A percentile compares a stretch with the other conserved stretches of the same genome.
phyloP scores from a whole-genome alignment of 306 rosid species.

The Trifolium dubium region DNA sequence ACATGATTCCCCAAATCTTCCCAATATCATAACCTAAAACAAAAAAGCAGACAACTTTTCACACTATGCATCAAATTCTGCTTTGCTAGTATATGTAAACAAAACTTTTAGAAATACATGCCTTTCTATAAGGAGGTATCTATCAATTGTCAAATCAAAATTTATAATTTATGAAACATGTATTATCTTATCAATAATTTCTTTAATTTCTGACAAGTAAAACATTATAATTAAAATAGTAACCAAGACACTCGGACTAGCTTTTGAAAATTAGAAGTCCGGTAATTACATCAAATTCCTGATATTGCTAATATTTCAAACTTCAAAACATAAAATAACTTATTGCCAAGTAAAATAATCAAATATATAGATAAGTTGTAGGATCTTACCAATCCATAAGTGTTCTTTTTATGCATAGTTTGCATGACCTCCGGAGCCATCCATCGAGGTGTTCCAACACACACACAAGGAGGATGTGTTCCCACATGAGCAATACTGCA shows the following conservation, averaged over 20 bases:
- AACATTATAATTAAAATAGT: not conserved
- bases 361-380: slow-evolving; percentile 12
- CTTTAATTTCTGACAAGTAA: not conserved
- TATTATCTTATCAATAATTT: not conserved
- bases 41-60: too few relatives aligned
- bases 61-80: too few relatives aligned
- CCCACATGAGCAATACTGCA: slow-evolving; percentile 92
- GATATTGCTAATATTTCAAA: slow-evolving; percentile 1
- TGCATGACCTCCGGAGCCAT: slow-evolving; percentile 98
- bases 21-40: too few relatives aligned
- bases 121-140: too few relatives aligned
- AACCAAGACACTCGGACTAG: not conserved
- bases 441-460: slow-evolving; percentile 99
- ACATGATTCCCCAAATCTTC: too few relatives aligned
- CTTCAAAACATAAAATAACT: slow-evolving; percentile 15
- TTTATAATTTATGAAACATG: not conserved
- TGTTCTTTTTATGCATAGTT: slow-evolving; percentile 63
- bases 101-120: too few relatives aligned
- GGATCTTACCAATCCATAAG: slow-evolving; percentile 82
- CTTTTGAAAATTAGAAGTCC: slow-evolving; percentile 1
- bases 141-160: not conserved
- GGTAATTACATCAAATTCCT: slow-evolving; percentile 7
- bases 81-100: too few relatives aligned
- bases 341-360: not conserved
- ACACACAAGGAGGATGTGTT: slow-evolving; percentile 73